Conservation (phyloP, 2,329 filamentous ascomycete species). For the Diaporthe longicolla region DNA sequence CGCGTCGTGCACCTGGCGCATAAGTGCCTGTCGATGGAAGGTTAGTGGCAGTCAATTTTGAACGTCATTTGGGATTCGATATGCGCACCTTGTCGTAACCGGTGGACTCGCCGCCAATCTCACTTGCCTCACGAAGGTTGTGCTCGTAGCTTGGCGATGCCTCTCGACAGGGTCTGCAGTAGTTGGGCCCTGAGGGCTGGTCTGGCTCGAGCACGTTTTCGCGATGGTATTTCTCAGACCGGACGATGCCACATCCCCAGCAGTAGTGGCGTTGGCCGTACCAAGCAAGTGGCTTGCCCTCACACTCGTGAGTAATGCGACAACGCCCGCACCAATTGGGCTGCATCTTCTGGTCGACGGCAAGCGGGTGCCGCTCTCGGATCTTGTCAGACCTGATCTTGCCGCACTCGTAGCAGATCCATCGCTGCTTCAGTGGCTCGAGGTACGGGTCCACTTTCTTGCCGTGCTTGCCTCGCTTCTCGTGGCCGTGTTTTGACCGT, state of each 20-base stretch:
- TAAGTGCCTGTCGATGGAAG: constrained; percentile 29
- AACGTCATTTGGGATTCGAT: background rate
- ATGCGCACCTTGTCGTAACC: constrained; percentile 33
- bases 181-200: constrained; percentile 37
- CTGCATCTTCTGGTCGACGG: constrained; percentile 50
- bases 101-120: constrained; percentile 34
- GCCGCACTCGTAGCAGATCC: constrained; percentile 60
- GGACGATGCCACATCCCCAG: constrained; percentile 42
- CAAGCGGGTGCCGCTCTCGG: constrained; percentile 53
- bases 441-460: constrained; percentile 36
- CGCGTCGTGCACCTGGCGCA: constrained; percentile 40
- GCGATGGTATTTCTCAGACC: constrained; percentile 40
- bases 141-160: constrained; percentile 35
- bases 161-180: constrained; percentile 41
- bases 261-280: constrained; percentile 41
- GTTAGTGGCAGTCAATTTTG: background rate
- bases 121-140: constrained; percentile 40
- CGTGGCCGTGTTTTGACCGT: constrained; percentile 37
- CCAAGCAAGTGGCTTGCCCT: constrained; percentile 27
- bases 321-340: constrained; percentile 55
- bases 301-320: constrained; percentile 44
- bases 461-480: constrained; percentile 39
- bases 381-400: constrained; percentile 57
- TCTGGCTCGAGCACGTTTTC: constrained; percentile 34
- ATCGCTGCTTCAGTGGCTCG: constrained; percentile 42